Evolutionary conservation across 1,284 basidiomycete genomes (phyloP), one percentile per base, ranked within the genome.

Genomic region (Cryptococcus sp.): DNA sequence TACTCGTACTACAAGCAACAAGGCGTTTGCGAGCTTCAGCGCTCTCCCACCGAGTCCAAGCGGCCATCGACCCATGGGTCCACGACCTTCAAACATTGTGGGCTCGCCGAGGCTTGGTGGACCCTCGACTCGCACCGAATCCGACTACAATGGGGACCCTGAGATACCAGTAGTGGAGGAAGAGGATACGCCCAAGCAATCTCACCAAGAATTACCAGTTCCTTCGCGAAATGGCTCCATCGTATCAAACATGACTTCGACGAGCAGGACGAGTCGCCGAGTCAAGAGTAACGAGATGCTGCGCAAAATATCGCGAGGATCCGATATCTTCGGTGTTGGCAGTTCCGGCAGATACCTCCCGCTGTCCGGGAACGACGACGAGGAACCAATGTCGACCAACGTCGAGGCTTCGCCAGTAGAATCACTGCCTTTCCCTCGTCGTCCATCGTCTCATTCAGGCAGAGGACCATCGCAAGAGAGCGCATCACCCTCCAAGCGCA

Each of bases 21-120:
- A 67, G 47, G 64, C 61, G 10, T 72, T 70, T 54, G 46, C 55
- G 7, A 66, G 60, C 22, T 70, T 73, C 51, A 65, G 64, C 10
- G 66, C 66, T 1, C 30, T 70, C 5, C 53, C 65, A 19, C 63
- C 70, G 4, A 51, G 49, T 25, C 60, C 61, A 23, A 23, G 54
- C 38, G 35, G 35, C 4, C 22, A 47, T 25, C 38, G 55, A 23
- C 60, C 60, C 3, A 57, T 61, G 55, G 60, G 60, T 0, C 60
- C 60, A 2, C 22, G 60, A 54, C 38, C 43, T 17, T 47, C 50
- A n/a, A 10, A 7, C 11, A 10, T 45, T 13, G 13, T 46, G 5
- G 48, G 16, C 13, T 57, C 55, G 3, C 60, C 55, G 3, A 51
- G 40, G 27, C 35, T 60, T 5, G 60, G 46, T 13, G 46, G 46